Evolutionary conservation across 352 stramenopile genomes (phyloP).

Genomic region (Phytopythium sindhum): DNA sequence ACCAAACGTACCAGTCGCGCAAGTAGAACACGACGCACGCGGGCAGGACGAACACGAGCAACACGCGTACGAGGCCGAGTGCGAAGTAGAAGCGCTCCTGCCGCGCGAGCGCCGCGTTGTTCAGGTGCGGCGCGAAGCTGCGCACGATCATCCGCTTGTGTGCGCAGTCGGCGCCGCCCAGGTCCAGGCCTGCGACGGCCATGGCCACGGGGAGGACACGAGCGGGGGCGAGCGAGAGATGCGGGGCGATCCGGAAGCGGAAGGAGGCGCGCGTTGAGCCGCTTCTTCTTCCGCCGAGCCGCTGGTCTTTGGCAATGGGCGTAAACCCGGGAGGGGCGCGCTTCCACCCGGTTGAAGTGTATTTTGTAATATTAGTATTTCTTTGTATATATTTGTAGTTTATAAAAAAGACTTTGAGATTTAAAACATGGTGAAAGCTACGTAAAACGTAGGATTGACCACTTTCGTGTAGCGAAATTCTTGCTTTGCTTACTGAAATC

Average conservation of each 20-base stretch:
- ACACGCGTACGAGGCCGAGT: constrained; percentile 44
- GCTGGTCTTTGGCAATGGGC: constrained; percentile 1
- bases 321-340: not conserved
- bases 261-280: not conserved
- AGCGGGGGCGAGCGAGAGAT: not conserved
- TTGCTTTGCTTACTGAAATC: not conserved
- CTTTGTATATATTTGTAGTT: not conserved
- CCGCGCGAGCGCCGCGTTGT: constrained; percentile 36
- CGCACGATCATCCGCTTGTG: constrained; percentile 74
- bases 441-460: not conserved
- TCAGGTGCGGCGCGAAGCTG: constrained; percentile 64
- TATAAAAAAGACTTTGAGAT: not conserved
- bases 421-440: not conserved
- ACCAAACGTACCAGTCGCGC: constrained; percentile 23
- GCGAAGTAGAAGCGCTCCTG: constrained; percentile 62
- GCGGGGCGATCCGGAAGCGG: too few relatives aligned
- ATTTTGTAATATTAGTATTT: not conserved
- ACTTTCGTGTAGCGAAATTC: not conserved
- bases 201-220: not conserved
- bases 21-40: constrained; percentile 41
- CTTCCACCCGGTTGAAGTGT: not conserved
- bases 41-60: constrained; percentile 53
- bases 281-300: not conserved
- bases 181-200: not conserved
- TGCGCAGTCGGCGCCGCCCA: constrained; percentile 24